A percentile compares a stretch with the other conserved stretches of the same genome.
Conservation (phyloP, 2,329 filamentous ascomycete genomes). For the Leptographium galeiforme region DNA sequence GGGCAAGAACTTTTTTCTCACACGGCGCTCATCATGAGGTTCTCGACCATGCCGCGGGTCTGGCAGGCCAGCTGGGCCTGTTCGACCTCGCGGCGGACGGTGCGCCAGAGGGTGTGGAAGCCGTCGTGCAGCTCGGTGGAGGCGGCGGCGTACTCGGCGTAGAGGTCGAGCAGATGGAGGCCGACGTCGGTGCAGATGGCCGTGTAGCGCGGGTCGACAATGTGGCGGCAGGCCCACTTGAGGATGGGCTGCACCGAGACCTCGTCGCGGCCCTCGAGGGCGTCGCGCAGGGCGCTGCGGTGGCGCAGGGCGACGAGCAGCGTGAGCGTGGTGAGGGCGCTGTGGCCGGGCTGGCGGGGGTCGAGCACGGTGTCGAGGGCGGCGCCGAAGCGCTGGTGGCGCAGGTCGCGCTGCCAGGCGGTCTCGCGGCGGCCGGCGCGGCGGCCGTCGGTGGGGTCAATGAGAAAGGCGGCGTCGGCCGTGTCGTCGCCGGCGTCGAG, state of each 20-base stretch:
- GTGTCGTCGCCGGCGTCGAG: constrained; percentile 63
- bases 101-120: constrained; percentile 53
- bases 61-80: constrained; percentile 70
- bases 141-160: constrained; percentile 64
- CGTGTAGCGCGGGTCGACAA: constrained; percentile 72
- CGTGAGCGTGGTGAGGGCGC: constrained; percentile 54
- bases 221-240: constrained; percentile 67
- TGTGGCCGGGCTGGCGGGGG: constrained; percentile 34
- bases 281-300: constrained; percentile 68
- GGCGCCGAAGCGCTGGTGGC: constrained; percentile 60
- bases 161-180: constrained; percentile 73
- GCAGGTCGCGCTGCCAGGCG: constrained; percentile 70
- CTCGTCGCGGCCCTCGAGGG: constrained; percentile 71
- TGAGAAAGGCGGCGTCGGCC: constrained; percentile 70
- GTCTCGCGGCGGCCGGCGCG: constrained; percentile 31
- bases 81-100: constrained; percentile 67
- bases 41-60: constrained; percentile 80
- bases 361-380: constrained; percentile 71
- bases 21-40: constrained; percentile 35
- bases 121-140: constrained; percentile 59
- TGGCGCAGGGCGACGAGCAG: constrained; percentile 76
- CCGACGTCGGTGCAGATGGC: constrained; percentile 71
- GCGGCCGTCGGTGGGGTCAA: constrained; percentile 31
- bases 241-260: constrained; percentile 68
- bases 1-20: background rate